Evolutionary conservation across 345 rosid genomes (phyloP).

Genomic region (Euphorbia peplus): DNA sequence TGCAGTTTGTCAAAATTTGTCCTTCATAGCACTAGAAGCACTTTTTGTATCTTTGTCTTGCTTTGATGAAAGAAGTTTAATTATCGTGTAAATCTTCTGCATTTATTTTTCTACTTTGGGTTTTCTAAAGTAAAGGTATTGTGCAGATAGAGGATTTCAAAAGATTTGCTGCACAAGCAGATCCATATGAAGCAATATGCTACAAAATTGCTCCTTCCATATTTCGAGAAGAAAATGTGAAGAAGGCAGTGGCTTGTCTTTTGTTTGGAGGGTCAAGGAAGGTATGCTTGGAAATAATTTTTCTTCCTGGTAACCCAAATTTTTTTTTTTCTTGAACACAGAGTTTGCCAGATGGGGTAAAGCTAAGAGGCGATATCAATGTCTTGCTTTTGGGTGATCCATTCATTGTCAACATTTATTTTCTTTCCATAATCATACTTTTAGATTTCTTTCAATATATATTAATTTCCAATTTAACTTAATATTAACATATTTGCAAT

Average conservation of each 20-base stretch:
- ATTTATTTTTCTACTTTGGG: background rate
- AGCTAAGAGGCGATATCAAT: slow-evolving; percentile 91
- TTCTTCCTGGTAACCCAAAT: no score
- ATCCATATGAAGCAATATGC: slow-evolving; percentile 57
- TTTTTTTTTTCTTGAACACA: slow-evolving; percentile 23
- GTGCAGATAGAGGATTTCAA: slow-evolving; percentile 86
- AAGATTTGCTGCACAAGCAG: slow-evolving; percentile 60
- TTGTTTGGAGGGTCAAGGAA: slow-evolving; percentile 96
- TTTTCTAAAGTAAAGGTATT: background rate
- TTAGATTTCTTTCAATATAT: no score
- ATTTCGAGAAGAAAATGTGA: slow-evolving; percentile 85
- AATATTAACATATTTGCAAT: no score
- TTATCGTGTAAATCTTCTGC: background rate
- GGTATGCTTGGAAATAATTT: slow-evolving; percentile 35
- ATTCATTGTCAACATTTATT: no score
- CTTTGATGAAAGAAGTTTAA: background rate
- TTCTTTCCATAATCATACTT: no score
- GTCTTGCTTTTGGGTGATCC: slow-evolving; percentile 95
- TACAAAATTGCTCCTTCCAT: slow-evolving; percentile 92
- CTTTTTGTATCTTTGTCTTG: background rate
- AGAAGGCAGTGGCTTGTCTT: slow-evolving; percentile 90
- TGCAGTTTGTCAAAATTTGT: background rate
- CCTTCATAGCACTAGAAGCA: background rate
- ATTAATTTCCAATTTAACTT: no score
- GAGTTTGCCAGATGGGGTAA: slow-evolving; percentile 90